Evolutionary conservation across 1,284 basidiomycete species (phyloP).

Genomic region (Moesziomyces antarcticus): DNA sequence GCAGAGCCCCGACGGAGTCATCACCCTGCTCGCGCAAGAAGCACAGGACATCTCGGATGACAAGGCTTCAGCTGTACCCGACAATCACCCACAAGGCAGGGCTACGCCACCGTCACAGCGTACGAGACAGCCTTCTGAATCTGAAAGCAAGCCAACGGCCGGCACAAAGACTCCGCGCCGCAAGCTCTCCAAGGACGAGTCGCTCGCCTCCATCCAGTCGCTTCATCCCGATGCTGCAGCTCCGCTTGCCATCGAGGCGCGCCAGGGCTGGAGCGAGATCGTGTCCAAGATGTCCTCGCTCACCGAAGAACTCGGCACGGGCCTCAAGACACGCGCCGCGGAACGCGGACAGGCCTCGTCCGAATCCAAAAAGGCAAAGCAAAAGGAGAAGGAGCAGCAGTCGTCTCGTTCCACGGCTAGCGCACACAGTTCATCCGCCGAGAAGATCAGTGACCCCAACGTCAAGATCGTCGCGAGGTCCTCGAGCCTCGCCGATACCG

Average conservation of each 20-base stretch:
- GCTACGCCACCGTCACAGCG: too few species aligned
- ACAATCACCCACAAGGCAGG: too few species aligned
- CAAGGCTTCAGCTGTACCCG: slow-evolving; percentile 24
- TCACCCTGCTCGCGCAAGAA: slow-evolving; percentile 35
- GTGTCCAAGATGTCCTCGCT: slow-evolving; percentile 44
- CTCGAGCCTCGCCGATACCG: slow-evolving; percentile 36
- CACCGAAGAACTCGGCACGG: slow-evolving; percentile 17
- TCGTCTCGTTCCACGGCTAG: background rate
- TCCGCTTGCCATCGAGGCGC: slow-evolving; percentile 46
- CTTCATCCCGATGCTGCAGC: slow-evolving; percentile 23
- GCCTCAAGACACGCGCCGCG: slow-evolving; percentile 12
- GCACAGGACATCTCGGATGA: slow-evolving; percentile 35
- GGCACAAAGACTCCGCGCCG: slow-evolving; percentile 7
- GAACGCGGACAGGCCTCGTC: slow-evolving; percentile 12
- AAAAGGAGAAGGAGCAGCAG: background rate
- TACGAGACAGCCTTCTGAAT: background rate
- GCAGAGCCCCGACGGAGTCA: slow-evolving; percentile 43
- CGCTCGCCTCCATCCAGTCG: slow-evolving; percentile 23
- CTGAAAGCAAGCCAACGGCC: background rate
- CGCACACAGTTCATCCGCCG: background rate
- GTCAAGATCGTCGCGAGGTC: slow-evolving; percentile 34
- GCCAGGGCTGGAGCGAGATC: slow-evolving; percentile 57
- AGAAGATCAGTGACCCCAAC: slow-evolving; percentile 6
- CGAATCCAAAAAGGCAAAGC: background rate
- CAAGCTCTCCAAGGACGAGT: slow-evolving; percentile 21